Conservation (phyloP, 1,284 basidiomycete species). For the Bondarzewia mesenterica region DNA sequence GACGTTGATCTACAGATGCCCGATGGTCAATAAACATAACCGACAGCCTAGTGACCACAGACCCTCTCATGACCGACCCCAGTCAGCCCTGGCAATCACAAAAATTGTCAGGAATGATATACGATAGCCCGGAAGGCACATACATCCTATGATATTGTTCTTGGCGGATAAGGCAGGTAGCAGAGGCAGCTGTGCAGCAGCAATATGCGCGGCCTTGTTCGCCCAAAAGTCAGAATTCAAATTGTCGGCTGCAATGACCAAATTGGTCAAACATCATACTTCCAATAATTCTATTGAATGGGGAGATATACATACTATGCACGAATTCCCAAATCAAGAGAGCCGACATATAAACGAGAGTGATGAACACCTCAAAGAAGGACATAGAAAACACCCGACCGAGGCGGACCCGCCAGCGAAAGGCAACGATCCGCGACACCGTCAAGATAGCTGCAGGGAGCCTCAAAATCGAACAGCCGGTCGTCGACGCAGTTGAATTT, state of each 20-base stretch:
- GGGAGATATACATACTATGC: constrained; percentile 16
- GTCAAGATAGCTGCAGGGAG: constrained; percentile 18
- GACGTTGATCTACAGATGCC: constrained; percentile 19
- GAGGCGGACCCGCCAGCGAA: constrained; percentile 20
- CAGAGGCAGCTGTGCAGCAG: constrained; percentile 29
- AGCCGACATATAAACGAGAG: constrained; percentile 17
- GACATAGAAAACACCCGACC: constrained; percentile 14
- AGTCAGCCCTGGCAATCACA: constrained; percentile 25
- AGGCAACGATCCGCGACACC: constrained; percentile 19
- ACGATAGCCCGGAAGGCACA: constrained; percentile 5
- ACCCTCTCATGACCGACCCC: constrained; percentile 34
- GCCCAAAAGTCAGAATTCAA: constrained; percentile 16
- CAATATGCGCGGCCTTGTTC: constrained; percentile 26
- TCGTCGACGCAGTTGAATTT: background rate
- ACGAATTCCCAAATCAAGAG: constrained; percentile 20
- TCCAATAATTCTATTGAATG: background rate
- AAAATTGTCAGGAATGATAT: background rate
- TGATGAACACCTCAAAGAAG: constrained; percentile 17
- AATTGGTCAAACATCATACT: constrained; percentile 1
- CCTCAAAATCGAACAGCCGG: constrained; percentile 11
- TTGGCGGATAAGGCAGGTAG: constrained; percentile 30
- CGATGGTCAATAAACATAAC: background rate
- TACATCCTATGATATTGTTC: constrained; percentile 33
- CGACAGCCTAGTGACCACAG: background rate
- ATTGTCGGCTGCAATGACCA: constrained; percentile 11